A percentile compares a stretch with the other conserved stretches of the same genome.
Conservation (phyloP, 164 flowering plant species). For the Umbilicus rupestris region DNA sequence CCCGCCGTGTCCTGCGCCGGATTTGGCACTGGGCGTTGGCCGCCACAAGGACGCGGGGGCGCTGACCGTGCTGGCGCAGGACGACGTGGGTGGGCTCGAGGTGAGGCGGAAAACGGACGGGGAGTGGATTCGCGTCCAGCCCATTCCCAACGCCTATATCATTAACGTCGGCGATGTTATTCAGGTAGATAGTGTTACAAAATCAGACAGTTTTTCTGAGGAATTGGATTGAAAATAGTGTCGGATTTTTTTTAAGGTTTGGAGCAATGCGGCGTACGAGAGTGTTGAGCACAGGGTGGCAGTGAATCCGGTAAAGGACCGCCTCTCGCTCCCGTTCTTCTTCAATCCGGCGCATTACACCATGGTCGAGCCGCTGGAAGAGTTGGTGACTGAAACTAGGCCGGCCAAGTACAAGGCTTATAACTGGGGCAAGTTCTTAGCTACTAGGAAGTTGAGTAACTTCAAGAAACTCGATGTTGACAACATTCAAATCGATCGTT, state of each 20-base stretch:
- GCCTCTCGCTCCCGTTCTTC: conserved; percentile 15
- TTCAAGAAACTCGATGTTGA: conserved; percentile 19
- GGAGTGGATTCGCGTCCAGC: conserved; percentile 27
- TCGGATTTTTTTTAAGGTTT: conserved; percentile 8
- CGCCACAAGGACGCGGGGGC: conserved; percentile 34
- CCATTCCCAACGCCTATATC: conserved; percentile 23
- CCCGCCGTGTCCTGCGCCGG: conserved; percentile 31
- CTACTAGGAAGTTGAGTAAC: conserved; percentile 11
- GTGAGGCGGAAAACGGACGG: conserved; percentile 27
- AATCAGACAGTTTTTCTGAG: neutral
- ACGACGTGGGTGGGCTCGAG: conserved; percentile 30
- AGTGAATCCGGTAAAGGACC: conserved; percentile 14
- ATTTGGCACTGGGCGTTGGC: conserved; percentile 32
- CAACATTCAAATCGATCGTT: conserved; percentile 15
- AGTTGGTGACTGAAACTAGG: neutral
- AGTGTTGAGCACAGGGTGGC: conserved; percentile 19
- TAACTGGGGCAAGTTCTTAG: conserved; percentile 19
- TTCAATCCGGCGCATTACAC: conserved; percentile 14
- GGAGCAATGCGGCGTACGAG: conserved; percentile 18
- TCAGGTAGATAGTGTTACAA: conserved; percentile 19
- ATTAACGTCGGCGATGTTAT: conserved; percentile 30
- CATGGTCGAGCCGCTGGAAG: conserved; percentile 11
- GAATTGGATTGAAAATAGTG: no score
- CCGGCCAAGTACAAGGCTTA: conserved; percentile 11
- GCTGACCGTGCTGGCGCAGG: conserved; percentile 28